Conservation (phyloP, 768 basidiomycete species). For the Suillus discolor region DNA sequence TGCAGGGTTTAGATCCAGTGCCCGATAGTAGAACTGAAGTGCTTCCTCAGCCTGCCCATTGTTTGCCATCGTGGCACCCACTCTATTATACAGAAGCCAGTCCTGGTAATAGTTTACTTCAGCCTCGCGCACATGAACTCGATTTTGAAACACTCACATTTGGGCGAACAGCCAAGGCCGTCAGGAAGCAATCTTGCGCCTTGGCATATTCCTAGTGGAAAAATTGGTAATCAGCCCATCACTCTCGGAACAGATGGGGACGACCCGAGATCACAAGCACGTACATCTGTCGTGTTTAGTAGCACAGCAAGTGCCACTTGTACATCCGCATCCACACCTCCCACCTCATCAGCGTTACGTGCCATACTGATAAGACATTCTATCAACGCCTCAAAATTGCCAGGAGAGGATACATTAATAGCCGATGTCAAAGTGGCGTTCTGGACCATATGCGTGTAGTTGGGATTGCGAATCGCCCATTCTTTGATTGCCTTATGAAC, state of each 20-base stretch:
- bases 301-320: constrained; percentile 94
- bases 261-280: constrained; percentile 14
- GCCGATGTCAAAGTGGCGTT: constrained; percentile 31
- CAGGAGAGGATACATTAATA: constrained; percentile 26
- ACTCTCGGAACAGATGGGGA: constrained; percentile 2
- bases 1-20: constrained; percentile 83
- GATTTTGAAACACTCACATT: constrained; percentile 54
- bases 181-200: constrained; percentile 91
- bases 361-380: constrained; percentile 85
- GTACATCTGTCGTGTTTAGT: constrained; percentile 88
- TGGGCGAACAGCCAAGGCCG: constrained; percentile 86
- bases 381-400: constrained; percentile 55
- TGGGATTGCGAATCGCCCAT: constrained; percentile 75
- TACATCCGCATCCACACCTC: constrained; percentile 86
- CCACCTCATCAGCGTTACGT: constrained; percentile 49
- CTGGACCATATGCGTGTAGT: constrained; percentile 51
- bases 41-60: constrained; percentile 79
- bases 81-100: constrained; percentile 90
- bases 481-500: constrained; percentile 80
- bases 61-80: constrained; percentile 94
- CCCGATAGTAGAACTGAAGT: constrained; percentile 83
- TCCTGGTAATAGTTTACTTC: constrained; percentile 52
- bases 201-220: constrained; percentile 77
- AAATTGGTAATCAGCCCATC: constrained; percentile 8
- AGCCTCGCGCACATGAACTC: not conserved